Evolutionary conservation across 805 yeast species (phyloP), one percentile per base, ranked within the genome.

Genomic region (Soucietia sequanensis): DNA sequence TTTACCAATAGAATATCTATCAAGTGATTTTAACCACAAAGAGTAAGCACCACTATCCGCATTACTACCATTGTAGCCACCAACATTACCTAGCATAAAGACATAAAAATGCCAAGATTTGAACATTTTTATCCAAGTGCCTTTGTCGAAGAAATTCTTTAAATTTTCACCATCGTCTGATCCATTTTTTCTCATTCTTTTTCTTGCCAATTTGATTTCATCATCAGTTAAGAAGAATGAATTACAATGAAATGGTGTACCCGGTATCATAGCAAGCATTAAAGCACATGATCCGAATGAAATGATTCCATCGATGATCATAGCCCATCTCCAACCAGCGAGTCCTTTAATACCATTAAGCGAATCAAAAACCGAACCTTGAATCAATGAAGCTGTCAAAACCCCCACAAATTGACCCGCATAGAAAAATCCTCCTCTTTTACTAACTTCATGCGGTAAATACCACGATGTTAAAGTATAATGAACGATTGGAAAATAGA

Each of bases 141-240:
- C 42, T 29, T 43, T 46, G 29, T 54, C 52, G 26, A 52, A 54
- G 34, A 54, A 52, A 3, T 49, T 44, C 27, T 48, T 50, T n/a
- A 46, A 43, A 14, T 37, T 42, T 7, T 39, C 42, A 14, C 39
- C 42, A 14, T 43, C 37, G 31, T 51, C 60, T 5, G 51, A 42
- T 3, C 47, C 43, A 33, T 49, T 54, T 13, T 34, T 39, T 31
- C 37, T 42, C 52, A 54, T 46, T 15, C 58, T 33, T 19, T 25
- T 58, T 56, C 81, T 64, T 2, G 80, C 76, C 22, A 78, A 53
- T 42, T 69, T 60, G 29, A 76, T 75, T 40, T 80, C 84, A 27
- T 75, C 78, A 42, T 77, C 81, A 0, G 77, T 66, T 17, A 80
- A 52, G 46, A 68, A 76, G 15, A 72, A 53, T 3, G 80, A 73